Evolutionary conservation across 2,329 filamentous ascomycete genomes (phyloP).

Genomic region (Fusarium gaditjirri): DNA sequence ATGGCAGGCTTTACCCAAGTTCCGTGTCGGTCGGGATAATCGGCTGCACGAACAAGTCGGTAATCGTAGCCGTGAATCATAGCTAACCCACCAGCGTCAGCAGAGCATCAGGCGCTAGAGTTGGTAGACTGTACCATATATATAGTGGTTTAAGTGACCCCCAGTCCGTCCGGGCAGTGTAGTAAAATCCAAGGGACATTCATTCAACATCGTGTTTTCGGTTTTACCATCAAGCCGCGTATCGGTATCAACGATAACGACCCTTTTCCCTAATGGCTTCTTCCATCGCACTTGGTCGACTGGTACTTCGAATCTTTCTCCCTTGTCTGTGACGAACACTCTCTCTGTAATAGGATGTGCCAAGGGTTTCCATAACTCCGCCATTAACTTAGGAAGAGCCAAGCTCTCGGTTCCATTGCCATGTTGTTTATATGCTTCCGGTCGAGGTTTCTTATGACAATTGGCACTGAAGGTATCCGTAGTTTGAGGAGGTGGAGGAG

Average conservation of each 20-base stretch:
- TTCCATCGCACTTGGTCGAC: conserved; percentile 4
- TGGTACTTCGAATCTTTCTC: conserved; percentile 12
- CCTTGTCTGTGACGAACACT: conserved; percentile 18
- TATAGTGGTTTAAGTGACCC: conserved; percentile 36
- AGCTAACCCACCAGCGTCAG: conserved; percentile 5
- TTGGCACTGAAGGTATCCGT: background rate
- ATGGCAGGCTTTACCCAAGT: conserved; percentile 59
- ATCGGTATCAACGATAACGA: conserved; percentile 12
- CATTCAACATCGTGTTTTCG: conserved; percentile 14
- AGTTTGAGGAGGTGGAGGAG: background rate
- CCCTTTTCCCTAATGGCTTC: background rate
- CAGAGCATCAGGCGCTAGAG: fast-evolving
- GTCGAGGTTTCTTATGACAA: background rate
- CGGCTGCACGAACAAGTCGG: conserved; percentile 56
- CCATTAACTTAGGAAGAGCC: background rate
- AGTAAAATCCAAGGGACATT: background rate
- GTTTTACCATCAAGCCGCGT: background rate
- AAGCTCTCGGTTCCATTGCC: background rate
- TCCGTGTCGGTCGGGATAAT: conserved; percentile 53
- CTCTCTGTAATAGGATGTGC: conserved; percentile 1
- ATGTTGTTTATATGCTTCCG: background rate
- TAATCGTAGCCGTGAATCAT: conserved; percentile 62
- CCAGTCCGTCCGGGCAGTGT: conserved; percentile 2
- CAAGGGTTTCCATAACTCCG: conserved; percentile 16
- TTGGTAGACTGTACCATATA: conserved; percentile 25